Base-by-base conservation (phyloP, 352 stramenopile species). In the Phytophthora nicotianae region DNA sequence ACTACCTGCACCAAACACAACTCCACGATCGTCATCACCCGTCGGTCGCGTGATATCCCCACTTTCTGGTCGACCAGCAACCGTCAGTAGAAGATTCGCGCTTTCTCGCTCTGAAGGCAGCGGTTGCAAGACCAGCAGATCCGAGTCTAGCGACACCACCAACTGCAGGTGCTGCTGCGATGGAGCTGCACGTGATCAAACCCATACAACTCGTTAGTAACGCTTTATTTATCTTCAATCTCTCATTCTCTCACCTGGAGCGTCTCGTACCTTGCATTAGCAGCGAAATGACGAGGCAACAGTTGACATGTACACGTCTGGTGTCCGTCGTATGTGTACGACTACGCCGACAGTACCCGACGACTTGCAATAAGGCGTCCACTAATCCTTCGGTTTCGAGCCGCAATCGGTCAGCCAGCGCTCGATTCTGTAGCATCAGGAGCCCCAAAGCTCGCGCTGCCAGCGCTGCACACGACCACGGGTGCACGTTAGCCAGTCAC, bases 271-370 rank as follows among this genome's bases (percentile, higher is more conserved):
- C 70, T 75, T 88, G 77, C 83, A 93, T 93, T 41, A 94, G 45
- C 59, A 94, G 72, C n/a, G 86, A 90, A 67, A 94, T 89, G 32
- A 91, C 81, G 50, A 94, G 77, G 46, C 83, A 94, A 72, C 79
- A 91, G 52, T 94, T 94, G 38, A 94, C 86, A 41, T 92, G 81
- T 20, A 91, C 80, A 21, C 83, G 83, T 20, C 79, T 71, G 23
- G 68, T 84, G 48, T 93, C 86, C 9, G 74, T 56, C 35, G 74
- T 88, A 50, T 83, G 73, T 21, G 63, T 65, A 26, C 65, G 56
- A 40, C 74, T 69, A 27, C 72, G 74, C 14, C 84, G 71, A 33
- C 81, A 92, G 51, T 72, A 87, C 37, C 79, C 75, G 43, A 94
- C 59, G 20, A 94, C 58, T 65, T 91, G 81, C 43, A 94, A 72